phyloP scores from a whole-genome alignment of 2,329 filamentous ascomycete genomes.

The Juglanconis sp. region DNA sequence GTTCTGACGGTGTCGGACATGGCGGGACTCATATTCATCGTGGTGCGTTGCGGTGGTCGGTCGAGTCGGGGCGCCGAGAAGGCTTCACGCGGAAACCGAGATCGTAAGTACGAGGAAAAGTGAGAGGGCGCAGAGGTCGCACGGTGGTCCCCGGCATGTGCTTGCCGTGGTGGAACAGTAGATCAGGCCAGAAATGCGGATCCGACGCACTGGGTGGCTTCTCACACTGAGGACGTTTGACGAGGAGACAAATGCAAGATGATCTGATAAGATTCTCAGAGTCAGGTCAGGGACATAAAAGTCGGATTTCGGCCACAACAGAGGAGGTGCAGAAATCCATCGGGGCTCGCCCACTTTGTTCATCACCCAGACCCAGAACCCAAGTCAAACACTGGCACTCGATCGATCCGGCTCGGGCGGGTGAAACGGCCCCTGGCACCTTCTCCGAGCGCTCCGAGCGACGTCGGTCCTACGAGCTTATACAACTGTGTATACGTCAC shows the following conservation, averaged over 20 bases:
- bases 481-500: neutral
- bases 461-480: constrained; percentile 1
- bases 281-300: neutral
- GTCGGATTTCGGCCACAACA: neutral
- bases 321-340: neutral
- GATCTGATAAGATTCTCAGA: constrained; percentile 12
- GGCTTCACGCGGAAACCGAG: constrained; percentile 16
- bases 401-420: constrained; percentile 4
- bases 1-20: constrained; percentile 13
- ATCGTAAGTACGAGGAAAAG: constrained; percentile 15
- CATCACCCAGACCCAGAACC: neutral
- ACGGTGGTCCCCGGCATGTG: constrained; percentile 10
- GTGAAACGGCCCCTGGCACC: neutral
- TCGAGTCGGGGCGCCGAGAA: constrained; percentile 12
- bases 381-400: neutral
- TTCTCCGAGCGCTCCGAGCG: constrained; percentile 1
- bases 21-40: constrained; percentile 3
- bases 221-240: neutral
- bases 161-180: neutral
- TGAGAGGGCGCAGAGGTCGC: constrained; percentile 1
- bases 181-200: neutral
- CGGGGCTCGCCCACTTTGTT: constrained; percentile 3
- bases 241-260: constrained; percentile 3
- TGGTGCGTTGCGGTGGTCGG: constrained; percentile 1
- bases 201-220: constrained; percentile 2